phyloP scores from a whole-genome alignment of 2,329 filamentous ascomycete species.

The Talaromyces piceae region DNA sequence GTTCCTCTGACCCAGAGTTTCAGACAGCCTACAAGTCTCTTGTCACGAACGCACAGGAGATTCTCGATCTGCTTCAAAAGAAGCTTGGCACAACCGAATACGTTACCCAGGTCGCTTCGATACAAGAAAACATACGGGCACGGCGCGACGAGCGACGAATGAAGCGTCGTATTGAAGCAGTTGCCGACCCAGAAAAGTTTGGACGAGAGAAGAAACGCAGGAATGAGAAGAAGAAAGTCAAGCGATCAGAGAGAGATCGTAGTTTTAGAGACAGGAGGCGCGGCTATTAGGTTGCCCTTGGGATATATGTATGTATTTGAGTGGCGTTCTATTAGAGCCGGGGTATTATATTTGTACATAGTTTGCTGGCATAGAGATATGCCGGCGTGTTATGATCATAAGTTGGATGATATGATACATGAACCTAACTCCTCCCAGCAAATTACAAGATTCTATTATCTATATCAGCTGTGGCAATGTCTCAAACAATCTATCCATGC shows the following conservation, averaged over 20 bases:
- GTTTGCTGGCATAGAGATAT: background rate
- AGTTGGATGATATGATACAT: slow-evolving; percentile 1
- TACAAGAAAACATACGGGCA: slow-evolving; percentile 64
- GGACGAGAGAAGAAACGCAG: slow-evolving; percentile 74
- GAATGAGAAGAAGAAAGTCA: slow-evolving; percentile 74
- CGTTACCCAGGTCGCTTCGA: slow-evolving; percentile 63
- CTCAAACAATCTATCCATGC: background rate
- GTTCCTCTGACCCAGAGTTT: slow-evolving; percentile 64
- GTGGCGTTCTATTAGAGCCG: background rate
- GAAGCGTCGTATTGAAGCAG: slow-evolving; percentile 85
- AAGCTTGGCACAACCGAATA: slow-evolving; percentile 76
- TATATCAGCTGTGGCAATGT: background rate
- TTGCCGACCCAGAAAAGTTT: slow-evolving; percentile 71
- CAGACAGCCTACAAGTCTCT: slow-evolving; percentile 62
- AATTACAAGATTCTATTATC: background rate
- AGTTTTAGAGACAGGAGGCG: slow-evolving; percentile 66
- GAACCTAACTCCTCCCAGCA: background rate
- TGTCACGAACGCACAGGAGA: slow-evolving; percentile 63
- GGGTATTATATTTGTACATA: background rate
- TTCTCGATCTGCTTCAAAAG: slow-evolving; percentile 76
- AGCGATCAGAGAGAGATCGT: slow-evolving; percentile 67
- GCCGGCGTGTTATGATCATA: background rate
- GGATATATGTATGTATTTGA: background rate
- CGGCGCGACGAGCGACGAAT: slow-evolving; percentile 65
- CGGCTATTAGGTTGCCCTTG: slow-evolving; percentile 50